A percentile compares a stretch with the other conserved stretches of the same genome.
phyloP scores from a whole-genome alignment of 768 basidiomycete species.

The Naganishia randhawae region DNA sequence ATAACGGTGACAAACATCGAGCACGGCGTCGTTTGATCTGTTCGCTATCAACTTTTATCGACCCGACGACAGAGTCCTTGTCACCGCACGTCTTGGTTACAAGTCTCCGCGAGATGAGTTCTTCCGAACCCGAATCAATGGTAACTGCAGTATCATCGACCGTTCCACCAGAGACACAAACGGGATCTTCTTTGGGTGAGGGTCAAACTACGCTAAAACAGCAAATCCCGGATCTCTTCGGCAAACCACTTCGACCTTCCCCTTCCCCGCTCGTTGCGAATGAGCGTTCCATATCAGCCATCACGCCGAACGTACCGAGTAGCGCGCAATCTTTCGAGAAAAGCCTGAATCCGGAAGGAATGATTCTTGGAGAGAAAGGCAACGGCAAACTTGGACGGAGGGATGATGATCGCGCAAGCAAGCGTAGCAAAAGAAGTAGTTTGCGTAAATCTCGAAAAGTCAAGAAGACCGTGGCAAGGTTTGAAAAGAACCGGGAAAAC shows the following conservation, averaged over 20 bases:
- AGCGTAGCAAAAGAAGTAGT: slow-evolving; percentile 1
- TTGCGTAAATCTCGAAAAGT: slow-evolving; percentile 8
- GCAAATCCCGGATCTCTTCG: background rate
- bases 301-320: background rate
- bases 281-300: slow-evolving; percentile 1
- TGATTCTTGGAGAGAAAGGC: slow-evolving; percentile 16
- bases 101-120: background rate
- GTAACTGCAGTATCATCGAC: slow-evolving; percentile 3
- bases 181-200: background rate
- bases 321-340: background rate
- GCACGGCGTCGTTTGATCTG: background rate
- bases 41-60: background rate
- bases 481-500: slow-evolving; percentile 18
- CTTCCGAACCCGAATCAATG: background rate
- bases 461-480: slow-evolving; percentile 20
- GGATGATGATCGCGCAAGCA: slow-evolving; percentile 10
- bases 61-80: background rate
- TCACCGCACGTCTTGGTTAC: background rate
- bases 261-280: background rate
- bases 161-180: slow-evolving; percentile 1
- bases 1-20: too few species aligned
- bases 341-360: background rate
- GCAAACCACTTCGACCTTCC: slow-evolving; percentile 7
- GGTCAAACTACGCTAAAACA: background rate
- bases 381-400: background rate